Conservation (phyloP, 1,139 yeast genomes). For the Hansenula sp. region DNA sequence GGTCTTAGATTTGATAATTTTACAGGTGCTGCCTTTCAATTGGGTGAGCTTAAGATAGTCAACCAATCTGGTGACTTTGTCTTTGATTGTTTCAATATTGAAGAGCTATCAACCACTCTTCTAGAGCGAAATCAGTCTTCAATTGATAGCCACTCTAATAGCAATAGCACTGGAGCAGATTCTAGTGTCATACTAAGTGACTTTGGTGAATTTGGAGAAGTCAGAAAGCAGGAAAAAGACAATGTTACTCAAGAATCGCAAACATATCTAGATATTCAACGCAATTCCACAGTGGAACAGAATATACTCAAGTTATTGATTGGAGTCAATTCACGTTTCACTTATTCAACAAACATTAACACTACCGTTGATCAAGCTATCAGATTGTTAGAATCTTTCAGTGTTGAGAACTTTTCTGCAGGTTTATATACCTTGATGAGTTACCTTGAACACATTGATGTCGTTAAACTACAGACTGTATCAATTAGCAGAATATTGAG, state of each 20-base stretch:
- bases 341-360: neutral
- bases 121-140: neutral
- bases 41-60: slow-evolving; percentile 7
- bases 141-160: neutral
- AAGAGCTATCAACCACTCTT: neutral
- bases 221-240: slow-evolving; percentile 8
- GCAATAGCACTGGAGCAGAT: neutral
- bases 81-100: slow-evolving; percentile 8
- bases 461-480: slow-evolving; percentile 3
- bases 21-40: slow-evolving; percentile 3
- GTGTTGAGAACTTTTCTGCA: slow-evolving; percentile 6
- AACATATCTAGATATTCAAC: slow-evolving; percentile 7
- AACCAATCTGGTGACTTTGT: slow-evolving; percentile 14
- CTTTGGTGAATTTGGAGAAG: slow-evolving; percentile 17
- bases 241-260: neutral
- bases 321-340: slow-evolving; percentile 7
- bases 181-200: slow-evolving; percentile 3
- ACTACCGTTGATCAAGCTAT: slow-evolving; percentile 11
- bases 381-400: slow-evolving; percentile 5
- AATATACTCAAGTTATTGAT: slow-evolving; percentile 4
- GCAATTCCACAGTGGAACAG: slow-evolving; percentile 9
- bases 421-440: slow-evolving; percentile 10
- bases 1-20: slow-evolving; percentile 1
- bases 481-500: slow-evolving; percentile 9
- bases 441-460: slow-evolving; percentile 2